Evolutionary conservation across 1,284 basidiomycete genomes (phyloP).

Genomic region (Melampsora medusae): DNA sequence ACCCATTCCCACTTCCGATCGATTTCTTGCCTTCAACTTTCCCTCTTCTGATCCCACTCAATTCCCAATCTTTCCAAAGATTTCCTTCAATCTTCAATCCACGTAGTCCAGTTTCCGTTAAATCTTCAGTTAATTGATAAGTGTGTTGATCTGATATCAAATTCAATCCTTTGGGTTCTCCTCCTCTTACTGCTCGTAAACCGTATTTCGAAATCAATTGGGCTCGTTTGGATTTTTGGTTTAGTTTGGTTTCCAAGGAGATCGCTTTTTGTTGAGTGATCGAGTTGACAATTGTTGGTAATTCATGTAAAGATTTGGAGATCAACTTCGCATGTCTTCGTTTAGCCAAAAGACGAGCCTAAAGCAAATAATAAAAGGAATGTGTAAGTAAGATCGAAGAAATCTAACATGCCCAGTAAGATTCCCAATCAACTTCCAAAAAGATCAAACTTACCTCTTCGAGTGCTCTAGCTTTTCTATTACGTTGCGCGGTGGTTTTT

Average conservation of each 20-base stretch:
- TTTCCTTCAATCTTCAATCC: conserved; percentile 38
- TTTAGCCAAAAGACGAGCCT: conserved; percentile 19
- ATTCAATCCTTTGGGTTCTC: conserved; percentile 32
- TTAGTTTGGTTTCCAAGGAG: neutral
- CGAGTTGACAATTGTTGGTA: conserved; percentile 22
- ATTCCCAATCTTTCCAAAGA: conserved; percentile 42
- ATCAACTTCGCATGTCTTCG: conserved; percentile 17
- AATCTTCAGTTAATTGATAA: conserved; percentile 40
- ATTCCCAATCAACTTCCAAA: too few relatives aligned
- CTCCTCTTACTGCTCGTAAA: conserved; percentile 23
- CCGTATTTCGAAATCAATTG: conserved; percentile 28
- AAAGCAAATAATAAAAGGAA: neutral
- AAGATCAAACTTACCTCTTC: conserved; percentile 12
- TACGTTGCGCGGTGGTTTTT: conserved; percentile 37
- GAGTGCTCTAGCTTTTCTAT: conserved; percentile 13
- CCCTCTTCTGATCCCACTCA: conserved; percentile 31
- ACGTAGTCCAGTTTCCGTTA: conserved; percentile 30
- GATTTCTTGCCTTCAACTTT: conserved; percentile 8
- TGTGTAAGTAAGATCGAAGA: neutral
- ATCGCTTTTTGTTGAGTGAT: conserved; percentile 1
- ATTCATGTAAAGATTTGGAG: conserved; percentile 27
- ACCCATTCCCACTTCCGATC: conserved; percentile 9
- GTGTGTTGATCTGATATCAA: conserved; percentile 18
- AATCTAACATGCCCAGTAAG: neutral
- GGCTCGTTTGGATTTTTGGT: conserved; percentile 18